Base-by-base conservation (phyloP, 1,284 basidiomycete species). In the Ustilago vetiveriae region DNA sequence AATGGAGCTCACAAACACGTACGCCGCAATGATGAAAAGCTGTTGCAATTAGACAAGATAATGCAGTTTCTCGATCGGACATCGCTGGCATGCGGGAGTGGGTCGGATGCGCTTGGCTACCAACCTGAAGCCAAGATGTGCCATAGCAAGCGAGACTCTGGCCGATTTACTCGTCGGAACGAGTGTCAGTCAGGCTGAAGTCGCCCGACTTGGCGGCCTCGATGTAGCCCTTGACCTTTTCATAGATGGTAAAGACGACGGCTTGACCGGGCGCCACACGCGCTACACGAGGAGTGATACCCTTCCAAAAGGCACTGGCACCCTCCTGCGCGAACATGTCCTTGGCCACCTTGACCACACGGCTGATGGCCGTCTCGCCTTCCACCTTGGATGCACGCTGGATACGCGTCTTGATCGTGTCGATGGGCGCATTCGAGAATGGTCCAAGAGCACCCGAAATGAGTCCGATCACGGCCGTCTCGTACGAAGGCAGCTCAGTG, bases 391-490 rank as follows among this genome's bases (percentile, higher is more conserved):
- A 88, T 0, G 93, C 87, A 75, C 94, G 94, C 85, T 98, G 95
- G 55, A 79, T 82, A 73, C 79, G 84, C 74, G 94, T 97, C 84
- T 98, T 97, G 82, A 97, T 97, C 3, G 94, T 97, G 84, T 98
- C 94, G 66, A 97, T 94, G 0, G 94, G 94, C 6, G 94, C 94
- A 76, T 97, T 97, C 24, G 93, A 94, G 83, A 97, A 82, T 13
- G 94, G 94, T 29, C 94, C 94, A 88, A 96, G 94, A 5, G 95
- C 96, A 59, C 96, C 96, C 43, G 92, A 96, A 75, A 98, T 89
- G 55, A 98, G 86, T 55, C 95, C 95, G 60, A 98, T 92, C 32
- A 90, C 65, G 88, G 95, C 93, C 72, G 95, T 94, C 64, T 82
- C 67, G 84, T 92, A 97, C 37, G 91, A 92, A 2, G 95, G 96